Conservation (phyloP, 169 alveolate species). For the Neospora caninum region DNA sequence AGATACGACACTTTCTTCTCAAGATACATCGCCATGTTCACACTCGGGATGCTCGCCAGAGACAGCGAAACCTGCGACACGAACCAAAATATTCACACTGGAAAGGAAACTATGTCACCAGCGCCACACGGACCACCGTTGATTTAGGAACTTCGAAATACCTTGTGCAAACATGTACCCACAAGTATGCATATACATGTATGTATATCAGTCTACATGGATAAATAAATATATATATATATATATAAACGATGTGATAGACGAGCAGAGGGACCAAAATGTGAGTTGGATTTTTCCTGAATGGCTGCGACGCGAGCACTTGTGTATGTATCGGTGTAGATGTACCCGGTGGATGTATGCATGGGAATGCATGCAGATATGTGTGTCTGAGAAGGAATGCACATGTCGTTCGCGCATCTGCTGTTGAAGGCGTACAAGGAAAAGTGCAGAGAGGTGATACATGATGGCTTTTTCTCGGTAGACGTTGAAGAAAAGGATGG, state of each 20-base stretch:
- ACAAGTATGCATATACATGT: not conserved
- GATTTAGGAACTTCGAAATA: too few species aligned
- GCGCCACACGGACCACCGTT: too few species aligned
- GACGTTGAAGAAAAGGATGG: slow-evolving; percentile 1
- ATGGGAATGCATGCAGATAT: too few species aligned
- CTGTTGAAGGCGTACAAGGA: slow-evolving; percentile 14
- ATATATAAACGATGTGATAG: not conserved
- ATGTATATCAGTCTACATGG: not conserved
- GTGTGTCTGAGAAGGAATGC: too few species aligned
- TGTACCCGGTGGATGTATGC: too few species aligned
- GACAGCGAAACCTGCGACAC: slow-evolving; percentile 9
- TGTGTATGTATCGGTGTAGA: too few species aligned
- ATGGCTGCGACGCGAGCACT: too few species aligned
- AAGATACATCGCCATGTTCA: slow-evolving; percentile 13
- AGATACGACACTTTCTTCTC: slow-evolving; percentile 10
- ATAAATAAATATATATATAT: not conserved
- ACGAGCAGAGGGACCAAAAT: not conserved
- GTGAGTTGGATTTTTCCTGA: too few species aligned
- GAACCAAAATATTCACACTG: not conserved
- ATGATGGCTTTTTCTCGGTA: slow-evolving; percentile 9
- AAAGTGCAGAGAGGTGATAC: slow-evolving; percentile 27
- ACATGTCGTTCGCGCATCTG: too few species aligned
- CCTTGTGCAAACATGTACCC: too few species aligned
- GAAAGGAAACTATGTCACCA: not conserved
- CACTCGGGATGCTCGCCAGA: slow-evolving; percentile 3